These are phyloP conservation scores for Cladophialophora psammophila DNA, from an alignment of 2,329 filamentous ascomycete species.

Conservation along the genomic window DNA sequence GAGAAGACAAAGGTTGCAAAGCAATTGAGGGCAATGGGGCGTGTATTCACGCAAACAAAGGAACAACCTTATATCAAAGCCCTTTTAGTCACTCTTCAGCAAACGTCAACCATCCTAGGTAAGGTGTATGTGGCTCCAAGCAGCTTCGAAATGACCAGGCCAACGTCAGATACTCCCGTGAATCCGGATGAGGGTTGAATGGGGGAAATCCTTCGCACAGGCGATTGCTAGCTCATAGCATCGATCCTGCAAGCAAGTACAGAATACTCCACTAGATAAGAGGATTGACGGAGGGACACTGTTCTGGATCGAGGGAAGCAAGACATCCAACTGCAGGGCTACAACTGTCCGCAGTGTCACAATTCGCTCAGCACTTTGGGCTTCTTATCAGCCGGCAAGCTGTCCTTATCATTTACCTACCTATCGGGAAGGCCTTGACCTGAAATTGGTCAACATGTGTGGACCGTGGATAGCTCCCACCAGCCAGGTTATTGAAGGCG, in stretches of 20 bases:
- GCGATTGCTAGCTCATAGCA: slow-evolving; percentile 14
- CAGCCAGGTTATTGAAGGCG: background rate
- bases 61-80: slow-evolving; percentile 18
- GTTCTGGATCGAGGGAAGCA: slow-evolving; percentile 15
- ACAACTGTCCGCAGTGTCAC: slow-evolving; percentile 18
- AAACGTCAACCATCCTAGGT: slow-evolving; percentile 20
- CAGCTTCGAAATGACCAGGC: background rate
- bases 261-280: slow-evolving; percentile 23
- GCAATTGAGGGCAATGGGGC: background rate
- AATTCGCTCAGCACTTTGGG: slow-evolving; percentile 18
- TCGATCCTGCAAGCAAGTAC: slow-evolving; percentile 8
- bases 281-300: slow-evolving; percentile 13
- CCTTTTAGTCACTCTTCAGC: slow-evolving; percentile 5
- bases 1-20: slow-evolving; percentile 5
- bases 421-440: slow-evolving; percentile 24
- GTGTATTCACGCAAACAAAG: background rate
- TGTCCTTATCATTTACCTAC: slow-evolving; percentile 35
- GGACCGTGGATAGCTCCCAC: slow-evolving; percentile 21
- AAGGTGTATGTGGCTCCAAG: slow-evolving; percentile 16
- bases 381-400: slow-evolving; percentile 27
- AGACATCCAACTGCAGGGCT: slow-evolving; percentile 5
- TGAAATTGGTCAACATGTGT: slow-evolving; percentile 11
- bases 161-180: slow-evolving; percentile 9
- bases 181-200: slow-evolving; percentile 3
- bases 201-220: background rate